A percentile compares a stretch with the other conserved stretches of the same genome.
Conservation (phyloP, 2,329 filamentous ascomycete genomes). For the Fusarium foetens region DNA sequence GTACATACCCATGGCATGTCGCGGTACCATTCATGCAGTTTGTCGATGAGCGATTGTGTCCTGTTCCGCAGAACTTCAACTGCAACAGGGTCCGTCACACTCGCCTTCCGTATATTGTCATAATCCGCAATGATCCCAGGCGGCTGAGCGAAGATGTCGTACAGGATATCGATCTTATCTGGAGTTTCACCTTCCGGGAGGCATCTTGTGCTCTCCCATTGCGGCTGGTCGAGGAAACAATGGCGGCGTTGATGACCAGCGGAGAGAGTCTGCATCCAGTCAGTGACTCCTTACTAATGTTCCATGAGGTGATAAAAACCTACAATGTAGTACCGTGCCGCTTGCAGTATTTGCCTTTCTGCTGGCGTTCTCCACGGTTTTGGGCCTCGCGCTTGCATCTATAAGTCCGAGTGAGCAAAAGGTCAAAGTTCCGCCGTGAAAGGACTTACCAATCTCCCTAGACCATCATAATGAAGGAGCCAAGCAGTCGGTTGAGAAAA, state of each 20-base stretch:
- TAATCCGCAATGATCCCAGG: constrained; percentile 10
- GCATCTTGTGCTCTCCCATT: constrained; percentile 6
- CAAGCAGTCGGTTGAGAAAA: constrained; percentile 27
- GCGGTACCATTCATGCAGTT: constrained; percentile 3
- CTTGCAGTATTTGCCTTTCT: constrained; percentile 15
- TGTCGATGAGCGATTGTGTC: not conserved
- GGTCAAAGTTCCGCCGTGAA: accelerated
- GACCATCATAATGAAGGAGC: constrained; percentile 26
- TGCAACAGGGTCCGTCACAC: not conserved
- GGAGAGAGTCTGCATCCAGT: constrained; percentile 15
- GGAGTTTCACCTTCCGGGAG: not conserved
- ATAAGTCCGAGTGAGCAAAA: not conserved
- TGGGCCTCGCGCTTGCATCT: constrained; percentile 27
- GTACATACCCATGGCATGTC: constrained; percentile 3
- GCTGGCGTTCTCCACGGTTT: not conserved
- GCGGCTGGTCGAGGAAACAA: constrained; percentile 23
- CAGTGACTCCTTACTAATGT: accelerated
- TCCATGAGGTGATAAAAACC: accelerated
- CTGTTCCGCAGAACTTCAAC: not conserved
- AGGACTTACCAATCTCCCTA: constrained; percentile 11
- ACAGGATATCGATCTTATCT: not conserved
- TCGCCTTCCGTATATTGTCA: not conserved
- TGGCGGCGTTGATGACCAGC: constrained; percentile 21
- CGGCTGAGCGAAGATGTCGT: constrained; percentile 15
- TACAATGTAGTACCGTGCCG: constrained; percentile 16